A percentile compares a stretch with the other conserved stretches of the same genome.
Evolutionary conservation across 2,329 filamentous ascomycete species (phyloP).

Genomic region (Sporothrix humicola): DNA sequence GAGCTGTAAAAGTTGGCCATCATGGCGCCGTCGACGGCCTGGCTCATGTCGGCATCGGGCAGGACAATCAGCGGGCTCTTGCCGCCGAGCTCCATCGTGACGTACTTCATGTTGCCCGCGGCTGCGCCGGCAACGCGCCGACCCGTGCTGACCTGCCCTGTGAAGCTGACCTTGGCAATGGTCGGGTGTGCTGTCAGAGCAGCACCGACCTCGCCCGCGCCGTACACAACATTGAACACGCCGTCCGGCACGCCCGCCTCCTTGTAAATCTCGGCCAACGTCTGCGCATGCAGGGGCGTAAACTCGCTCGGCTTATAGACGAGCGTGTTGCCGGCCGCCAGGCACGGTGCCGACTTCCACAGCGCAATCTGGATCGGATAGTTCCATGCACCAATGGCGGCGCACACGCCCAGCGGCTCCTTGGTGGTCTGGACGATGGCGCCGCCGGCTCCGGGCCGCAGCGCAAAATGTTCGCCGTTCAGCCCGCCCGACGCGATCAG

Average conservation of each 20-base stretch:
- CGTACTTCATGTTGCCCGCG: slow-evolving; percentile 66
- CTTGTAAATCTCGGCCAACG: slow-evolving; percentile 47
- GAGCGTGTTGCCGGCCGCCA: slow-evolving; percentile 53
- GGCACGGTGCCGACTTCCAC: slow-evolving; percentile 51
- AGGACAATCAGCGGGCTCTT: slow-evolving; percentile 73
- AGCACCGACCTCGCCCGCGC: slow-evolving; percentile 45
- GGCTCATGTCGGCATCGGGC: slow-evolving; percentile 76
- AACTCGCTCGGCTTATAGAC: slow-evolving; percentile 55
- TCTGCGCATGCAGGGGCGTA: slow-evolving; percentile 48
- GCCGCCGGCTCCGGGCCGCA: slow-evolving; percentile 51
- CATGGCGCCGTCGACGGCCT: slow-evolving; percentile 88
- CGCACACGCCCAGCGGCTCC: slow-evolving; percentile 45
- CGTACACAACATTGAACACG: slow-evolving; percentile 51
- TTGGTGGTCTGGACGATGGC: slow-evolving; percentile 50
- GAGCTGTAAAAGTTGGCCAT: slow-evolving; percentile 93
- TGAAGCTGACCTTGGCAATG: slow-evolving; percentile 72
- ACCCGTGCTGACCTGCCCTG: slow-evolving; percentile 70
- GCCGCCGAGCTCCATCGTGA: slow-evolving; percentile 73
- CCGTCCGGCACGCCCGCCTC: slow-evolving; percentile 54
- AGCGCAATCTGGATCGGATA: slow-evolving; percentile 47
- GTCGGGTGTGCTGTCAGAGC: slow-evolving; percentile 37
- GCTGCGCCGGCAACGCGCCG: slow-evolving; percentile 67
- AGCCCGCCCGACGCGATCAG: slow-evolving; percentile 43
- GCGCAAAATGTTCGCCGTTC: slow-evolving; percentile 47
- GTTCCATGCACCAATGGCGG: slow-evolving; percentile 51